These are phyloP conservation scores for Coniferiporia sulphurascens DNA, from an alignment of 1,284 basidiomycete species.

Conservation along the genomic window DNA sequence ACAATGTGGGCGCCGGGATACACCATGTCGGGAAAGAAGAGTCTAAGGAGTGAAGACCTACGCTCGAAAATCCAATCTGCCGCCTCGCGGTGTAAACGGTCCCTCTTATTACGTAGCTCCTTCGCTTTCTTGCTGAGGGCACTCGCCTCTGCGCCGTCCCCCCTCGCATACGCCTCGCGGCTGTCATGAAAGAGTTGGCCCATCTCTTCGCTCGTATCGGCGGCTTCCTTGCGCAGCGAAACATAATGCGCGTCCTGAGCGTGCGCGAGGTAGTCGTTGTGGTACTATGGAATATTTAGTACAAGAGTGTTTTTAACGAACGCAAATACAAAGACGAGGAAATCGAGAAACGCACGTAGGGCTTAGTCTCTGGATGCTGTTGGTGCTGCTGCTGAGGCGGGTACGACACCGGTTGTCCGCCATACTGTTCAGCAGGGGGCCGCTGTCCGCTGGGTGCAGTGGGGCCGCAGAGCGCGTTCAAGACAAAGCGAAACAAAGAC, in stretches of 20 bases:
- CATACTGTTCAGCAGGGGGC: constrained; percentile 20
- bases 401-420: constrained; percentile 14
- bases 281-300: constrained; percentile 15
- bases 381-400: constrained; percentile 15
- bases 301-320: not conserved
- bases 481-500: constrained; percentile 15
- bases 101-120: constrained; percentile 76
- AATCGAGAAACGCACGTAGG: not conserved
- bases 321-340: not conserved
- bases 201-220: constrained; percentile 73
- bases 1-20: no score
- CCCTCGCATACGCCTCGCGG: constrained; percentile 60
- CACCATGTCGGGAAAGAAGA: not conserved
- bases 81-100: constrained; percentile 79
- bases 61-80: constrained; percentile 80
- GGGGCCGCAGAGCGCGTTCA: constrained; percentile 24
- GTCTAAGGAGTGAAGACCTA: constrained; percentile 13
- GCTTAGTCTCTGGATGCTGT: constrained; percentile 13
- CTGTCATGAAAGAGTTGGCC: constrained; percentile 60
- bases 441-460: constrained; percentile 16
- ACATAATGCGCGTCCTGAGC: constrained; percentile 68
- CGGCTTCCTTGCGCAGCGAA: constrained; percentile 66
- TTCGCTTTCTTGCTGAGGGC: constrained; percentile 82
- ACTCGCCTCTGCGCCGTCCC: constrained; percentile 81
- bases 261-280: constrained; percentile 64